Conservation (phyloP, 2,329 filamentous ascomycete genomes). For the Eurotiales sp. region DNA sequence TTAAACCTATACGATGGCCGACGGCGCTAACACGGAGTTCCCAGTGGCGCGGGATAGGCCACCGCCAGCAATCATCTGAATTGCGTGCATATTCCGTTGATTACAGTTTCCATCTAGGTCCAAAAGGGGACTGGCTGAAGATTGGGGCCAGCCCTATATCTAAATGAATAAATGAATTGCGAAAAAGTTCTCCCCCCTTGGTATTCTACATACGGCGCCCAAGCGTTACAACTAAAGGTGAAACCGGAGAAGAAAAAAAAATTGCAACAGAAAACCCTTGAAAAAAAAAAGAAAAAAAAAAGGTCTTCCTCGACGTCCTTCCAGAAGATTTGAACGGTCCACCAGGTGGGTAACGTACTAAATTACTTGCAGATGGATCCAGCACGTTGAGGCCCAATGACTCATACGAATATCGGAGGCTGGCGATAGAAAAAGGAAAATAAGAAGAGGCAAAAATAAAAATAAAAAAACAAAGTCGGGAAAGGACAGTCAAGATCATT, state of each 20-base stretch:
- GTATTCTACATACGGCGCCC: too few relatives aligned
- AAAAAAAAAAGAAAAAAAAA: not conserved
- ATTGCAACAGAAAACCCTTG: not conserved
- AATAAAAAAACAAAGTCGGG: too few relatives aligned
- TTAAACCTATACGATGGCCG: too few relatives aligned
- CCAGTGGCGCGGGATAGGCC: too few relatives aligned
- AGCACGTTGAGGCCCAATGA: constrained; percentile 13
- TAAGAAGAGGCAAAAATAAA: not conserved
- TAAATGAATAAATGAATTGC: too few relatives aligned
- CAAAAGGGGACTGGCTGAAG: not conserved
- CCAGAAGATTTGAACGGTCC: constrained; percentile 11
- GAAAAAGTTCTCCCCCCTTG: too few relatives aligned
- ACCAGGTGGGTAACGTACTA: constrained; percentile 10
- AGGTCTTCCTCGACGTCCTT: constrained; percentile 3
- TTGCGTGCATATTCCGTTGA: not conserved
- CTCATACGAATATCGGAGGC: too few relatives aligned
- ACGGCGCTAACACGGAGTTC: too few relatives aligned
- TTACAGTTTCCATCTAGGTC: not conserved
- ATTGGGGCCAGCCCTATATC: not conserved
- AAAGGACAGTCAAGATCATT: too few relatives aligned
- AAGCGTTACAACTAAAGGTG: too few relatives aligned
- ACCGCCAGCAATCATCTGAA: not conserved
- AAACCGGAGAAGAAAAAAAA: too few relatives aligned
- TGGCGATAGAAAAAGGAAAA: too few relatives aligned
- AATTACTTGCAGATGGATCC: constrained; percentile 1